These are phyloP conservation scores for Medicago truncatula DNA, from an alignment of 306 rosid species.

Conservation along the genomic window DNA sequence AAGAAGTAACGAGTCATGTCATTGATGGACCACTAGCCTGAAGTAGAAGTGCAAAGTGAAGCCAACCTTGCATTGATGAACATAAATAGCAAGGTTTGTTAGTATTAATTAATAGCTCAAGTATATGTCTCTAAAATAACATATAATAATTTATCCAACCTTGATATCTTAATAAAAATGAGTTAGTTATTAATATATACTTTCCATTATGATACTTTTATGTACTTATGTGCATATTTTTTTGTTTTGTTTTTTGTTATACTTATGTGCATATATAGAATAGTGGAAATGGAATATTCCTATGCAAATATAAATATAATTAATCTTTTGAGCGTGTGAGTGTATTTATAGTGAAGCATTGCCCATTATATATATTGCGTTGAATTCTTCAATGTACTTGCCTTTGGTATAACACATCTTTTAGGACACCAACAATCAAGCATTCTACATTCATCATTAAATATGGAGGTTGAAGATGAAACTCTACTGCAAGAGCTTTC, in stretches of 20 bases:
- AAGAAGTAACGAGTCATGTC: no score
- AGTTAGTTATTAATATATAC: background rate
- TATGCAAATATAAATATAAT: background rate
- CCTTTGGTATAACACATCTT: no score
- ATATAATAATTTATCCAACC: background rate
- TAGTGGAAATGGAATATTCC: slow-evolving; percentile 35
- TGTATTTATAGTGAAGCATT: background rate
- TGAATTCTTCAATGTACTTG: no score
- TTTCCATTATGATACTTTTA: background rate
- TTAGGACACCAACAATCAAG: no score
- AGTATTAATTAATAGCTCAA: slow-evolving; percentile 45
- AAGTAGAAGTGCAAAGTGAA: slow-evolving; percentile 26
- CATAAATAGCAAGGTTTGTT: slow-evolving; percentile 45
- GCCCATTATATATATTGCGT: background rate
- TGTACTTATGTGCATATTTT: no score
- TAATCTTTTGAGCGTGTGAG: no score
- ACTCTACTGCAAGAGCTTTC: no score
- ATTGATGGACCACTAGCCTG: no score
- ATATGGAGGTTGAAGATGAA: no score
- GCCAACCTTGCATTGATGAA: slow-evolving; percentile 40
- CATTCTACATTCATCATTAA: no score
- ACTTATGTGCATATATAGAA: background rate
- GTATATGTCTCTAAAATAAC: slow-evolving; percentile 10
- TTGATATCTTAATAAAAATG: no score
- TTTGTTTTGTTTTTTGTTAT: no score